phyloP scores from a whole-genome alignment of 2,329 filamentous ascomycete species.

The Beauveria rudraprayagi region DNA sequence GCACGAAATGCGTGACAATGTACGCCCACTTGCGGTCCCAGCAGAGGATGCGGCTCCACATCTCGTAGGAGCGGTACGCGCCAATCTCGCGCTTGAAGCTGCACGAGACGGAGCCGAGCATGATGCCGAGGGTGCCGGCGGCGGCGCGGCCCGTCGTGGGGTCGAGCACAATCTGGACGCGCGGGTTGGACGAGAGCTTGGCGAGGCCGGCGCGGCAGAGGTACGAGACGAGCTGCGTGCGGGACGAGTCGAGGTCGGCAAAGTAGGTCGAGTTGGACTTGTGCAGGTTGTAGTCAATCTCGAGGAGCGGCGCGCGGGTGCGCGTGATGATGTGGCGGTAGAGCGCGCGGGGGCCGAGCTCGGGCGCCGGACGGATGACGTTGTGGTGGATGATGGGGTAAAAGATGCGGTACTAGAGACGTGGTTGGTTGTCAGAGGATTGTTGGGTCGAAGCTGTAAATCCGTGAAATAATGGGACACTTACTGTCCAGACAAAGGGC shows the following conservation, averaged over 20 bases:
- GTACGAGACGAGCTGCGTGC: slow-evolving; percentile 70
- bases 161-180: slow-evolving; percentile 42
- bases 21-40: slow-evolving; percentile 84
- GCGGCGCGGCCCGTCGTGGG: slow-evolving; percentile 40
- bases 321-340: slow-evolving; percentile 64
- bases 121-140: slow-evolving; percentile 49
- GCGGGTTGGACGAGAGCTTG: slow-evolving; percentile 39
- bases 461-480: slow-evolving; percentile 20
- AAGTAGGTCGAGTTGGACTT: slow-evolving; percentile 85
- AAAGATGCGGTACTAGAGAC: slow-evolving; percentile 46
- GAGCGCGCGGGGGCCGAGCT: slow-evolving; percentile 53
- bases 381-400: slow-evolving; percentile 49
- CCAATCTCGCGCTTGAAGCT: slow-evolving; percentile 67
- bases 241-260: slow-evolving; percentile 72
- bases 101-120: slow-evolving; percentile 66
- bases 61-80: slow-evolving; percentile 61
- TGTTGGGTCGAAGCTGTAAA: too few species aligned
- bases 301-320: slow-evolving; percentile 60
- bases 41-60: slow-evolving; percentile 60
- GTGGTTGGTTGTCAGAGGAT: too few species aligned
- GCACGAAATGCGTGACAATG: slow-evolving; percentile 65
- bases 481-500: slow-evolving; percentile 68
- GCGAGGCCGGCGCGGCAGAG: slow-evolving; percentile 54
- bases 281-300: slow-evolving; percentile 82
- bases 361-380: slow-evolving; percentile 38